Evolutionary conservation across 2,329 filamentous ascomycete genomes (phyloP), one percentile per base, ranked within the genome.

Genomic region (Aspergillus sp.): DNA sequence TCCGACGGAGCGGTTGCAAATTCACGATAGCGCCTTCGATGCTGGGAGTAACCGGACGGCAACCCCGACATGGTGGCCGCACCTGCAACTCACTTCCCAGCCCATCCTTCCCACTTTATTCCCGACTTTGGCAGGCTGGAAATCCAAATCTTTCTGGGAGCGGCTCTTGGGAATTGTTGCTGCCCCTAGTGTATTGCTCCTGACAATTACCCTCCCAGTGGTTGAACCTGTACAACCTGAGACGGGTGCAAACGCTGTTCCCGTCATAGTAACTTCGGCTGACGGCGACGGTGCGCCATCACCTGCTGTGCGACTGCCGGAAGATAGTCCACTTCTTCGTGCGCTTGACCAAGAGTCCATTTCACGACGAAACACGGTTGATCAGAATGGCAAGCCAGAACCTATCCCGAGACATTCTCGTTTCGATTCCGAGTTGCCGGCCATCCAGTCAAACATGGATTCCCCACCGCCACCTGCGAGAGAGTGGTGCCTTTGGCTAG

Each of bases 401-500:
- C 58, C 62, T 15, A 48, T 41, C 50, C 43, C 56, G 47, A 38
- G 62, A 58, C 63, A 62, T 12, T 36, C 30, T 28, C 72, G 75
- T 15, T 71, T 71, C 62, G 76, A 79, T 66, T 80, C 79, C 3
- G 78, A 80, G 59, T 65, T 77, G 17, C 74, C 76, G 5, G 71
- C 78, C 17, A 65, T 70, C 15, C 72, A 56, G 61, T 68, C 32
- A 21, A 56, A 41, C 4, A 43, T 60, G 15, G 64, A 67, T 12
- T 55, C 71, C 66, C 49, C 69, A 25, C 25, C 69, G 25, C 63
- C 70, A 43, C 59, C 66, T 2, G 65, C 76, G 3, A 82, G 84
- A 57, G 83, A 87, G 30, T 98, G 95, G 93, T 96, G 93, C 70
- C 86, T 92, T 55, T 99, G 95, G 94, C 85, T 99, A 3, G 85